Base-by-base conservation (phyloP, 306 rosid species). In the Vigna reflexopilosa region DNA sequence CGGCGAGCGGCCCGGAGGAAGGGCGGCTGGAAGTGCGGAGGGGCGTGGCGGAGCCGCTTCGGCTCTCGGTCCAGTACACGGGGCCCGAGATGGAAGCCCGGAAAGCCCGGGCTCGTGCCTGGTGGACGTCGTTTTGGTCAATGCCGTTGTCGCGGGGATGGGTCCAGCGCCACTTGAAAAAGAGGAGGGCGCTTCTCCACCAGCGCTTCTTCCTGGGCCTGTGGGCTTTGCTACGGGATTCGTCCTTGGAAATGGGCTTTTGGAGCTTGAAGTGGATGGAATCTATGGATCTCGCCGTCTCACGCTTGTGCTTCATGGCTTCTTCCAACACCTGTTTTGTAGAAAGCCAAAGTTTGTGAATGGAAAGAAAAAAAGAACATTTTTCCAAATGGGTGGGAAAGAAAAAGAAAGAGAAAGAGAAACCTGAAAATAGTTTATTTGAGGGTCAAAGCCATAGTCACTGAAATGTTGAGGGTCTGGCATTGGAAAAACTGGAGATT, bases 401-500 rank as follows among this genome's bases (percentile, higher is more conserved):
- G 17, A 56, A 19, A 42, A 11, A 44, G 47, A 9, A 44, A 10
- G 51, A 64, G 47, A 2, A 44, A 10, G 28, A 64, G 28, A 44
- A 70, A 95, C 99, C 90, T 95, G 99, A 70, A 95, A 91, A 48
- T 93, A 93, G 85, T 93, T 92, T 82, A 91, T 77, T 80, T 92
- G 97, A 19, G 98, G 93, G 80, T 95, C 98, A 71, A 95, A 95
- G 74, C 99, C 99, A 77, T 95, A 95, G 87, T 95, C 99, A 67
- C 93, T 91, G 85, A 89, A 95, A 62, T 95, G 99, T 42, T 91
- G 99, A 1, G 98, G 95, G 44, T 94, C 85, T 7, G 97, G 88
- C 61, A 92, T 87, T 14, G 97, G 97, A 17, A 92, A 95, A 40
- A 95, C 79, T 11, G 98, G 98, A 7, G 98, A 82, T 47, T 88